Conservation (phyloP, 1,139 yeast genomes). For the Citeromyces siamensis region DNA sequence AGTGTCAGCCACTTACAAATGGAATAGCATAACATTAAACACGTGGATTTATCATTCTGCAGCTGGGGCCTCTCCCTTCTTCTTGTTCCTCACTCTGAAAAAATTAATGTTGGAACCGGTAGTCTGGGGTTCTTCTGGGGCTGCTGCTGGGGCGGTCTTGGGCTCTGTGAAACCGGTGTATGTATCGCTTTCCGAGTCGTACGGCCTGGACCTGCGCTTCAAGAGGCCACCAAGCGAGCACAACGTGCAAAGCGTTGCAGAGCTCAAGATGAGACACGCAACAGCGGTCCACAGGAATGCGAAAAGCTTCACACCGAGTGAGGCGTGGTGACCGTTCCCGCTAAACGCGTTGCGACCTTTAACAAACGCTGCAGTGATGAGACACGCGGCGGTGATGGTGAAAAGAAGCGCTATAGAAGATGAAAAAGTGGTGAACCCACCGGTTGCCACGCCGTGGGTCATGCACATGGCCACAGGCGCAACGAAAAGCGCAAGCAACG, state of each 20-base stretch:
- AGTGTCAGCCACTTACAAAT: too few species aligned
- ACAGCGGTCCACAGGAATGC: conserved; percentile 57
- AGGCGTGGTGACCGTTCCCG: conserved; percentile 29
- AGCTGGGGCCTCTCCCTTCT: too few species aligned
- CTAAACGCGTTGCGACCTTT: conserved; percentile 47
- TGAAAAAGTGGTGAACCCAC: conserved; percentile 9
- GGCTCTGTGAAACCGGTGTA: not conserved
- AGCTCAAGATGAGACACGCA: conserved; percentile 4
- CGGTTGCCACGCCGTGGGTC: not conserved
- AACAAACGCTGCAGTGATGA: conserved; percentile 54
- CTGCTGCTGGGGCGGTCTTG: not conserved
- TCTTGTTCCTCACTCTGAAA: not conserved
- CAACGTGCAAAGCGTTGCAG: not conserved
- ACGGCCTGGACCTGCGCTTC: not conserved
- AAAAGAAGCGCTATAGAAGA: conserved; percentile 34
- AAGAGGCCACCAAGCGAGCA: not conserved
- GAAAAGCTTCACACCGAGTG: conserved; percentile 43
- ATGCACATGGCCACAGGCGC: conserved; percentile 12
- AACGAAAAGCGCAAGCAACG: conserved; percentile 29
- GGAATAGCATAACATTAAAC: too few species aligned
- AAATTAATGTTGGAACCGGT: not conserved
- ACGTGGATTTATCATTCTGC: too few species aligned
- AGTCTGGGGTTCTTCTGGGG: not conserved
- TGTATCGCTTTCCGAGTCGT: not conserved
- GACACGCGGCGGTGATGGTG: conserved; percentile 41